Evolutionary conservation across 164 flowering plant species (phyloP).

Genomic region (Macadamia tetraphylla): DNA sequence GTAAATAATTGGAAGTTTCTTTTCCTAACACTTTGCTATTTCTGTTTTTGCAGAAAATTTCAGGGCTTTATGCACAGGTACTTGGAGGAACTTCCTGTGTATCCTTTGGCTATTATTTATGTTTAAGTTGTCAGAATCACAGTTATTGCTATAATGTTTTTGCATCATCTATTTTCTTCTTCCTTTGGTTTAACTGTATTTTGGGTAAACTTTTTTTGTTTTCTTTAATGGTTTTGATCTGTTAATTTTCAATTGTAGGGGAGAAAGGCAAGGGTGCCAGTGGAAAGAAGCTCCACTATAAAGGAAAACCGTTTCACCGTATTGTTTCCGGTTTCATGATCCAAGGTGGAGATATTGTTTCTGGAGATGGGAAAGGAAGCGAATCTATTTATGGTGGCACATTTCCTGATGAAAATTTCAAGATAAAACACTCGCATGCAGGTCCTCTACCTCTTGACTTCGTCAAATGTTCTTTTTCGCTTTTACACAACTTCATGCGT

Average conservation of each 20-base stretch:
- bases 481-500: no score
- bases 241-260: slow-evolving; percentile 38
- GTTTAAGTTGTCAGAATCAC: slow-evolving; percentile 1
- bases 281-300: slow-evolving; percentile 76
- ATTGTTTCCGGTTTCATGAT: slow-evolving; percentile 88
- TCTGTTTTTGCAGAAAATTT: slow-evolving; percentile 78
- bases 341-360: slow-evolving; percentile 86
- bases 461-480: not conserved
- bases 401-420: slow-evolving; percentile 92
- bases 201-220: not conserved
- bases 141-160: not conserved
- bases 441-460: slow-evolving; percentile 29
- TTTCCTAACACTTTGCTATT: not conserved
- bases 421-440: slow-evolving; percentile 79
- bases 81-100: not conserved
- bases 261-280: slow-evolving; percentile 62
- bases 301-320: slow-evolving; percentile 90
- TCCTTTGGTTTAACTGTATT: not conserved
- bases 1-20: no score
- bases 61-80: slow-evolving; percentile 98
- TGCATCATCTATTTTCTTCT: not conserved
- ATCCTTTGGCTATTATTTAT: not conserved
- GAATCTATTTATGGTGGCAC: slow-evolving; percentile 84
- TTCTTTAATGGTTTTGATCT: not conserved
- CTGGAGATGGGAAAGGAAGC: slow-evolving; percentile 71